phyloP scores from a whole-genome alignment of 1,284 basidiomycete genomes.

The Rhizoctonia solani region DNA sequence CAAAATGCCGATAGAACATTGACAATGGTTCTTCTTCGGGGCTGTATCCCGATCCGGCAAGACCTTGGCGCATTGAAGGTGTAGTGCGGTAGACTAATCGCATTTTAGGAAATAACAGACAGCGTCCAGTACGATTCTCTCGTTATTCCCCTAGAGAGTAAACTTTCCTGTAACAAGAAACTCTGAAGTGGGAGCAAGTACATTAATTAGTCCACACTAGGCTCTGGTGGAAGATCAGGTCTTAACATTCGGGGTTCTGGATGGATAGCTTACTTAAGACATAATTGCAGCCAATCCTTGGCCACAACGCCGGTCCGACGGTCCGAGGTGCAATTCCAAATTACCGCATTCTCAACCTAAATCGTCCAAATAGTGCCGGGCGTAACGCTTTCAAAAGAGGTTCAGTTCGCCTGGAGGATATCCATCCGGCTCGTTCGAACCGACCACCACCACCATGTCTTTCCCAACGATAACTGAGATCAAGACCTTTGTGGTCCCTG shows the following conservation, averaged over 20 bases:
- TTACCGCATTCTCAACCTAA: neutral
- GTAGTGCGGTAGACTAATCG: neutral
- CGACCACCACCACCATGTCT: slow-evolving; percentile 5
- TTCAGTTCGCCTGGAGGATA: neutral
- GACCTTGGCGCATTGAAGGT: neutral
- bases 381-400: slow-evolving; percentile 23
- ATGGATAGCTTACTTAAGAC: too few relatives aligned
- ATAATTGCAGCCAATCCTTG: too few relatives aligned
- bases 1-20: slow-evolving; percentile 7
- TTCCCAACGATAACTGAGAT: slow-evolving; percentile 42
- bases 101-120: neutral
- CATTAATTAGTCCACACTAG: too few relatives aligned
- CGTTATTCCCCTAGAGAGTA: too few relatives aligned
- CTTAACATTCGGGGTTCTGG: too few relatives aligned
- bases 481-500: slow-evolving; percentile 42
- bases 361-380: slow-evolving; percentile 18
- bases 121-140: too few relatives aligned
- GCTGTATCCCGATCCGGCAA: slow-evolving; percentile 9
- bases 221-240: too few relatives aligned
- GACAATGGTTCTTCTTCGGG: slow-evolving; percentile 20
- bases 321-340: neutral
- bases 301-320: slow-evolving; percentile 22
- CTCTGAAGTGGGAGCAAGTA: too few relatives aligned
- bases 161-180: too few relatives aligned
- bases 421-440: neutral